These are phyloP conservation scores for Cucurbita moschata DNA, from an alignment of 306 rosid species.

Conservation along the genomic window DNA sequence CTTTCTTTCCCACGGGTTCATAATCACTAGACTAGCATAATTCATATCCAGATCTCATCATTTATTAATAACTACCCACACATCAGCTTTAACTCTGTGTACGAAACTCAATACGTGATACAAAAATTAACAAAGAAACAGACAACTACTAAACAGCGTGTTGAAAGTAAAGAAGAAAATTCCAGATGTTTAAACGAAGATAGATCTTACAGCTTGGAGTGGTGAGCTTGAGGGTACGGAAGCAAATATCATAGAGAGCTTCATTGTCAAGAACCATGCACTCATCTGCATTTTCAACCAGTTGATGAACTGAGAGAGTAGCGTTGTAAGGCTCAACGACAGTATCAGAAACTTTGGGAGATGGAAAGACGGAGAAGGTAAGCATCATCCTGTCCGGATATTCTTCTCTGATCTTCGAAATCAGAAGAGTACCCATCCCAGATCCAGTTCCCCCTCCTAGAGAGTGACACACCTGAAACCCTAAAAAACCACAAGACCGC, in stretches of 20 bases:
- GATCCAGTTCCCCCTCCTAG: slow-evolving; percentile 77
- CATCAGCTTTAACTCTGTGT: not conserved
- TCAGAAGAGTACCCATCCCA: slow-evolving; percentile 72
- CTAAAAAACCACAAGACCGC: slow-evolving; percentile 10
- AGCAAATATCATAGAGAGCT: slow-evolving; percentile 69
- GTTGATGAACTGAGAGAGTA: slow-evolving; percentile 62
- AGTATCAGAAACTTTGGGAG: slow-evolving; percentile 44
- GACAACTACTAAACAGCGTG: not conserved
- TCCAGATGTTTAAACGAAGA: not conserved
- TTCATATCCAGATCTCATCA: not conserved
- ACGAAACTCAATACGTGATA: not conserved
- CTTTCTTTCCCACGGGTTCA: not conserved
- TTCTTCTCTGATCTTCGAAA: slow-evolving; percentile 58
- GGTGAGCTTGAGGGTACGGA: slow-evolving; percentile 68
- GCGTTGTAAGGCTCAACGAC: slow-evolving; percentile 79
- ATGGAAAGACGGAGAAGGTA: slow-evolving; percentile 50
- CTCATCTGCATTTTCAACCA: slow-evolving; percentile 71
- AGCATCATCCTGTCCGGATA: slow-evolving; percentile 65
- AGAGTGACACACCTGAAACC: slow-evolving; percentile 68
- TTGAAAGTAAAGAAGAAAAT: not conserved
- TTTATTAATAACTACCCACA: not conserved
- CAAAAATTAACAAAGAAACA: not conserved
- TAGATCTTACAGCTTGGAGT: slow-evolving; percentile 59
- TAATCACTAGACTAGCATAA: not conserved
- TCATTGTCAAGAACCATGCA: slow-evolving; percentile 60